Evolutionary conservation across 129 eudicot genomes (phyloP), one percentile per base, ranked within the genome.

Genomic region (Centrapalus pauciflorus): DNA sequence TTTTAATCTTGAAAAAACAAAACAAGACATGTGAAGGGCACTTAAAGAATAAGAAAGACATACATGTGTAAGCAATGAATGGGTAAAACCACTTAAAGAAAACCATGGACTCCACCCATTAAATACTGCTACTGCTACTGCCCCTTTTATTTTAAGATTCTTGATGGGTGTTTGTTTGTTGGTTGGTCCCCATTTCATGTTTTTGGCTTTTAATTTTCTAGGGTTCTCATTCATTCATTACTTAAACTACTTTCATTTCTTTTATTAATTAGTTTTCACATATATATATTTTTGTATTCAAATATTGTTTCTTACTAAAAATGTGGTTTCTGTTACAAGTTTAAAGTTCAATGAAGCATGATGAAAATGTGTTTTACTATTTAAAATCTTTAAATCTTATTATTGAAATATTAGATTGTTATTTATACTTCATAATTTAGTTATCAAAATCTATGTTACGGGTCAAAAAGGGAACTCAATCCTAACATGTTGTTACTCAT

Each of bases 51-150:
- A 55, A 65, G 73, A 66, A 66, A 65, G 57, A 57, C 79, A 75
- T 75, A 57, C 79, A 75, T 75, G 79, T 75, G 79, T 66, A 57
- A 24, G 62, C 74, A 75, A 75, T 75, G 79, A 75, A 75, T 75
- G 69, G 59, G 67, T 43, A 75, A 74, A 74, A 74, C 79, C 79
- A 74, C 74, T 66, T 32, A 59, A 57, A 66, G 55, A 75, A 75
- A 75, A 75, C 79, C 74, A 75, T 75, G 79, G 67, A 43, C 67
- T 75, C 70, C 55, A 72, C 79, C 59, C 67, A 74, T 74, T 74
- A 74, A 74, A 74, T 65, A 74, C 67, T 55, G 49, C 56, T n/a
- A n/a, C n/a, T n/a, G n/a, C n/a, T n/a, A n/a, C n/a, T n/a, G n/a
- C 78, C 59, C 52, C 17, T 59, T 71, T 71, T 60, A 71, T 32